Evolutionary conservation across 148 eudicot species (phyloP).

Genomic region (Silene conica): DNA sequence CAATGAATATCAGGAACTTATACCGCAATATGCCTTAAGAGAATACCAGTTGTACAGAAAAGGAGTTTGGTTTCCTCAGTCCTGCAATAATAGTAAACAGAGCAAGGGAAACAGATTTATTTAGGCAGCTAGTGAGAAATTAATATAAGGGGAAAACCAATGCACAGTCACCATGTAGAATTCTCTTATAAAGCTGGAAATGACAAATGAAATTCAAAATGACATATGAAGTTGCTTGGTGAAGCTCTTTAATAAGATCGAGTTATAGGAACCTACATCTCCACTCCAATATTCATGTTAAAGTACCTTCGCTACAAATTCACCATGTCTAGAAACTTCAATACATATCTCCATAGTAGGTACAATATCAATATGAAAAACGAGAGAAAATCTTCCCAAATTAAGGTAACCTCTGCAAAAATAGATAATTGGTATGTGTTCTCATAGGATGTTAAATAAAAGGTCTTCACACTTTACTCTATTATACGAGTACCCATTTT

Average conservation of each 20-base stretch:
- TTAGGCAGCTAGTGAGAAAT: not conserved
- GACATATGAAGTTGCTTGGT: not conserved
- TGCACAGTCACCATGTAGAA: not conserved
- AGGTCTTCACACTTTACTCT: not conserved
- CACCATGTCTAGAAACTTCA: not conserved
- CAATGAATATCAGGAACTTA: not conserved
- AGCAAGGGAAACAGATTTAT: constrained; percentile 7
- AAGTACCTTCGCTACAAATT: not conserved
- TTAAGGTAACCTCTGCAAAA: not conserved
- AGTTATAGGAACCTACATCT: not conserved
- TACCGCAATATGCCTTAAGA: constrained; percentile 85
- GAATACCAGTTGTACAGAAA: constrained; percentile 97
- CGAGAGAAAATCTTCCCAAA: not conserved
- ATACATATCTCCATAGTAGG: not conserved
- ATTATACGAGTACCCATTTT: not conserved
- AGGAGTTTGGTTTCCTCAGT: constrained; percentile 85
- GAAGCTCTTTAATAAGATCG: not conserved
- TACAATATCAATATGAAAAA: not conserved
- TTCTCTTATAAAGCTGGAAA: not conserved
- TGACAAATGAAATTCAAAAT: not conserved
- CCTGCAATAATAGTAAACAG: constrained; percentile 35
- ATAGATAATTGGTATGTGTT: not conserved
- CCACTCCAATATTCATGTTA: not conserved
- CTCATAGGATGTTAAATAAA: not conserved
- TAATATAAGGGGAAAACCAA: not conserved